Evolutionary conservation across 108 stramenopile genomes (phyloP), one percentile per base, ranked within the genome.

Genomic region (Pseudonitzschia multiseries): DNA sequence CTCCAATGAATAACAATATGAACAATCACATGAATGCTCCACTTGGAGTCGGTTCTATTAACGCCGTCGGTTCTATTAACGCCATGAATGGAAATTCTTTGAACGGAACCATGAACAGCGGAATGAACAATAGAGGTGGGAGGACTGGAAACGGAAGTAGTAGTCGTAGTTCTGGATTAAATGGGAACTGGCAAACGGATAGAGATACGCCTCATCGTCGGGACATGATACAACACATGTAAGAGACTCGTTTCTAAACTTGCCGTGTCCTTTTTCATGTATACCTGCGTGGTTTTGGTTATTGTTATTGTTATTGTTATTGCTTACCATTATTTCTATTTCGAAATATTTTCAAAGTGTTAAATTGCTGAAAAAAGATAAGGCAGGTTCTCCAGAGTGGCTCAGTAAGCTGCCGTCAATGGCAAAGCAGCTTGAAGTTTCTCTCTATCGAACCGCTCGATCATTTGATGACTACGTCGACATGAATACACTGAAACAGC

Each of bases 341-440:
- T 56, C 24, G 22, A 78, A 44, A 15, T 27, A 97, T 93, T 79
- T 91, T 97, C 14, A 85, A 92, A 65, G 95, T 79, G 92, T 97
- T 15, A 85, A 92, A 65, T 74, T 98, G 70, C 77, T 98, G 48
- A 93, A 96, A 72, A 93, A 95, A 60, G 91, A 93, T 57, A 94
- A 89, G 68, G 90, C 94, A 70, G 94, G 94, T 62, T 88, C 91
- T 17, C 84, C 89, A 12, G 95, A 97, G 64, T 96, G 94, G 92
- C 79, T 92, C 22, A 86, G 83, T 64, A 96, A 96, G 70, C 84
- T 98, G 13, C 96, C 96, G 0, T 90, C 96, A 81, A 98, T 98
- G 97, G 96, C 95, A 1, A 95, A 94, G 68, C 93, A 96, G 60
- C 78, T 98, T 31, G 97, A 98, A 73, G 96, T 96, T 40, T 90